Conservation (phyloP, 2,329 filamentous ascomycete species). For the Neonectria hederae region DNA sequence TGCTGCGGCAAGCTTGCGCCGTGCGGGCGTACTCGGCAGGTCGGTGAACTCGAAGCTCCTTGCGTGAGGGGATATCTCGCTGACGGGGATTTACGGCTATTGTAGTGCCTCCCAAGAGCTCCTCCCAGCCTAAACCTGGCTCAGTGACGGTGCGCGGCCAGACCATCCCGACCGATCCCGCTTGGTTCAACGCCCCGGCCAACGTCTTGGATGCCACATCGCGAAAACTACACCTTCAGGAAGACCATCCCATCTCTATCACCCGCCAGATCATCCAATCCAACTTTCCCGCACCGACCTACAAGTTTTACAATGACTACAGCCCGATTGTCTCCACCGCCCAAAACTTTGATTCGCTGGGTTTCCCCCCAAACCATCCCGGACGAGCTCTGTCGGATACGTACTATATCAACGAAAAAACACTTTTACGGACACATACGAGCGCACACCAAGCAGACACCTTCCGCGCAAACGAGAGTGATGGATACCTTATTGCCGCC, state of each 20-base stretch:
- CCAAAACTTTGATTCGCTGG: constrained; percentile 97
- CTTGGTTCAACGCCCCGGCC: constrained; percentile 85
- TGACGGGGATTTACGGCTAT: constrained; percentile 31
- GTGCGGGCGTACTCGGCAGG: constrained; percentile 40
- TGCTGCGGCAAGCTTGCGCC: constrained; percentile 36
- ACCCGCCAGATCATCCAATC: constrained; percentile 93
- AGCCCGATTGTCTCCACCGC: constrained; percentile 84
- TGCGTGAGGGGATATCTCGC: constrained; percentile 19
- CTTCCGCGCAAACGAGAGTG: constrained; percentile 75
- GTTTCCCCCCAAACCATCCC: constrained; percentile 87
- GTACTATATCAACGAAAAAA: constrained; percentile 89
- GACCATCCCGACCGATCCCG: constrained; percentile 66
- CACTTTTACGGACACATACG: constrained; percentile 90
- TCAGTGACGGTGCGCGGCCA: constrained; percentile 68
- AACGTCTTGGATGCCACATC: constrained; percentile 79
- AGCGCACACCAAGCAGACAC: constrained; percentile 90
- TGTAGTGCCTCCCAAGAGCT: constrained; percentile 37
- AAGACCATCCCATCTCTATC: constrained; percentile 89
- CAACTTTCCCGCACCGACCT: constrained; percentile 78
- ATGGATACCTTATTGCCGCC: constrained; percentile 89
- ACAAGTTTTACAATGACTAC: constrained; percentile 79
- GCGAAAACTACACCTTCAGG: constrained; percentile 86
- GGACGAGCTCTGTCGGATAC: constrained; percentile 90
- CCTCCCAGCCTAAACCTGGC: constrained; percentile 36
- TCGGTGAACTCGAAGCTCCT: constrained; percentile 31